Base-by-base conservation (phyloP, 1,284 basidiomycete species). In the Pseudozyma hubeiensis region DNA sequence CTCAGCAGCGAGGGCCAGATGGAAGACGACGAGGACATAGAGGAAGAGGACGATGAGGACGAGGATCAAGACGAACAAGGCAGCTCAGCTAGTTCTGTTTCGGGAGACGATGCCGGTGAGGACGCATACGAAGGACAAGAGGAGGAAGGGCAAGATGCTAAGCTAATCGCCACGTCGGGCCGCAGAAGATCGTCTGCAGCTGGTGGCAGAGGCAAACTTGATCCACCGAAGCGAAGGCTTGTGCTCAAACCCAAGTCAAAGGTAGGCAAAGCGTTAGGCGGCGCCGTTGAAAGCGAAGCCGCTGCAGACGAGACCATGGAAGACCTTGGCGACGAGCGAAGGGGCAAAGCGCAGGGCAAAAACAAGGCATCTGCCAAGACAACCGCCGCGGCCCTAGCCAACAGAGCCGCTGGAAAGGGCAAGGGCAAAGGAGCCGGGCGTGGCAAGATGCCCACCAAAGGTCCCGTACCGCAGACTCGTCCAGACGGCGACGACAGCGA, bases 1-100 rank as follows among this genome's bases (percentile, higher is more conserved):
- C 69, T 71, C 34, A 76, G 76, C 58, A 80, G 77, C 35, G 74
- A 75, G 11, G 69, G 59, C 17, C 68, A 72, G 0, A 59, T 55
- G 4, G 56, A 51, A 5, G 43, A 63, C 6, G 52, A 59, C 3
- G 57, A 72, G 0, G 58, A 59, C 5, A 60, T 58, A 13, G 61
- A 55, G 0, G 56, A 68, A 16, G 62, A 48, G 17, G 66, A 77
- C 6, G 66, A 75, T 11, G 61, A 53, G 2, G 50, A 64, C 8
- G 49, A 54, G 11, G 53, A 47, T 0, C 55, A 63, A 1, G 58
- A 53, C 6, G 57, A 62, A 10, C 46, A 37, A 9, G 53, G 16
- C 31, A 53, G 58, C 34, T 53, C 64, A 7, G 60, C 61, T 16
- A 60, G 53, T 16, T 60, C 67, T 11, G 67, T 53, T 17, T 64